These are phyloP conservation scores for Neofusicoccum umdonicola DNA, from an alignment of 2,329 filamentous ascomycete genomes.

Conservation along the genomic window DNA sequence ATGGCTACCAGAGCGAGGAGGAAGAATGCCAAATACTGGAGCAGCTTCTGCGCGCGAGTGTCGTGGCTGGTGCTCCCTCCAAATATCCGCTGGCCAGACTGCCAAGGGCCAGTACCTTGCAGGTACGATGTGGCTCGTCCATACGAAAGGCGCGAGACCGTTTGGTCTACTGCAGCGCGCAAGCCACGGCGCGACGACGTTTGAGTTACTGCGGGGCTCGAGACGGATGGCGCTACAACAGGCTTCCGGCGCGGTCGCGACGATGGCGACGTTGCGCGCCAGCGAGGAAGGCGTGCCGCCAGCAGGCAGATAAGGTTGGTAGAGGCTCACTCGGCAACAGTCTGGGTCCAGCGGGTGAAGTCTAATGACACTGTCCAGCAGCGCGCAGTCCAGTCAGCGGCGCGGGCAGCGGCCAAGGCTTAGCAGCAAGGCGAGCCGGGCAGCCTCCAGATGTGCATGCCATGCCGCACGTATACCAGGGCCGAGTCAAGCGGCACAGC, in stretches of 20 bases:
- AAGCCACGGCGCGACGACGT: conserved; percentile 3
- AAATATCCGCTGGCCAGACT: background rate
- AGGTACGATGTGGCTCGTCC: conserved; percentile 8
- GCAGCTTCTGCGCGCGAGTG: background rate
- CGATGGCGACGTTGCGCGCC: background rate
- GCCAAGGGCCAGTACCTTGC: conserved; percentile 6
- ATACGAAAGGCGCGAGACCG: conserved; percentile 8
- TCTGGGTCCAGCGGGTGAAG: background rate
- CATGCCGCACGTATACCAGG: background rate
- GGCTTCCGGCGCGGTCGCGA: background rate
- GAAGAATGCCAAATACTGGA: background rate
- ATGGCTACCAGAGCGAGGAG: background rate
- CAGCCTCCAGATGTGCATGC: background rate
- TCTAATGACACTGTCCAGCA: background rate
- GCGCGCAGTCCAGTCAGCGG: background rate
- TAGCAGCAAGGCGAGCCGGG: background rate
- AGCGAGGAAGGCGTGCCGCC: background rate
- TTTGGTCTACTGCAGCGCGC: conserved; percentile 1
- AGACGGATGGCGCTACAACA: background rate
- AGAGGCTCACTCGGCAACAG: background rate
- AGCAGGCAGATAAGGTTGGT: conserved; percentile 9
- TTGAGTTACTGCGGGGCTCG: background rate
- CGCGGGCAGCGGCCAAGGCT: background rate
- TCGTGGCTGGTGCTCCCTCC: conserved; percentile 4
- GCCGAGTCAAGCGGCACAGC: background rate